Evolutionary conservation across 352 stramenopile genomes (phyloP).

Genomic region (Phytophthora hibernalis): DNA sequence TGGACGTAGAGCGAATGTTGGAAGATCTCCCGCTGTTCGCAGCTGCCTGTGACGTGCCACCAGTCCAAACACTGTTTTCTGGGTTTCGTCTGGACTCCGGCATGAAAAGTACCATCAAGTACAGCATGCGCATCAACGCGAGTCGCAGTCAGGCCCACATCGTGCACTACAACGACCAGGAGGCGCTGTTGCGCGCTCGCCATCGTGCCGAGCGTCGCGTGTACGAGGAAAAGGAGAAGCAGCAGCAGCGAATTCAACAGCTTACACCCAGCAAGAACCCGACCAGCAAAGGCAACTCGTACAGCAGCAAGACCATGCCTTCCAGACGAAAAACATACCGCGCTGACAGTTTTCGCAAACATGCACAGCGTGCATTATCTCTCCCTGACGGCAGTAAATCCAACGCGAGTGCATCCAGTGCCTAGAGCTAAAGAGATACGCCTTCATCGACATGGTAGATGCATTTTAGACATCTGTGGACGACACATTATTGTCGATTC

Average conservation of each 20-base stretch:
- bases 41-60: slow-evolving; percentile 36
- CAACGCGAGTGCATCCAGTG: slow-evolving; percentile 34
- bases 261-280: slow-evolving; percentile 43
- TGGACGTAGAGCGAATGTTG: slow-evolving; percentile 52
- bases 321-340: slow-evolving; percentile 60
- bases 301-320: slow-evolving; percentile 58
- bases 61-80: slow-evolving; percentile 63
- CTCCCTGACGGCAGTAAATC: slow-evolving; percentile 28
- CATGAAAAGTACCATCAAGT: slow-evolving; percentile 79
- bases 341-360: slow-evolving; percentile 52
- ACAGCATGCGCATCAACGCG: slow-evolving; percentile 83
- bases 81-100: slow-evolving; percentile 73
- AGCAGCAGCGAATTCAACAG: slow-evolving; percentile 64
- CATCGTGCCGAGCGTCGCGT: slow-evolving; percentile 72
- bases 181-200: slow-evolving; percentile 53
- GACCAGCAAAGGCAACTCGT: slow-evolving; percentile 37
- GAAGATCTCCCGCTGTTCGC: slow-evolving; percentile 52
- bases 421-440: slow-evolving; percentile 14
- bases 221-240: slow-evolving; percentile 72
- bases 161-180: slow-evolving; percentile 71
- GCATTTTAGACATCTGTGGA: background rate
- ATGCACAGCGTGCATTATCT: slow-evolving; percentile 40
- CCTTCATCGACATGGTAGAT: background rate
- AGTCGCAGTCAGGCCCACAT: slow-evolving; percentile 74
- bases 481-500: background rate